These are phyloP conservation scores for Euphrasia confusa DNA, from an alignment of 257 asterid species.

Conservation along the genomic window DNA sequence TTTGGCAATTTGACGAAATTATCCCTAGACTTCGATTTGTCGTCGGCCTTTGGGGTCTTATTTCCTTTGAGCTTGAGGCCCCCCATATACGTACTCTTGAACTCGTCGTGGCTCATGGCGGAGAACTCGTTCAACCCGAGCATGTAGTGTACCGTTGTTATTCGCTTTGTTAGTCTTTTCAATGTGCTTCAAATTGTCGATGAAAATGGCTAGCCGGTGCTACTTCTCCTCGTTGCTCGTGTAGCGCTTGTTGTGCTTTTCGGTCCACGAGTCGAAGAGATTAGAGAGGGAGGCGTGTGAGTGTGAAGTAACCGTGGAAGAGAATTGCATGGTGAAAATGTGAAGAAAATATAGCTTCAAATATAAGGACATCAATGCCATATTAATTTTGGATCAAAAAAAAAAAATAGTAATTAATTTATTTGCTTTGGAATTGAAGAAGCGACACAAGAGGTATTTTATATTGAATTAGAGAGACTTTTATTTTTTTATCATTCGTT, in stretches of 20 bases:
- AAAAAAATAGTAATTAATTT: no score
- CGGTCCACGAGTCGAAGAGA: slow-evolving; percentile 42
- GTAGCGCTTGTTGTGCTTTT: no score
- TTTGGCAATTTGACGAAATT: slow-evolving; percentile 45
- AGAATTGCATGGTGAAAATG: no score
- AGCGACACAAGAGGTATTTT: no score
- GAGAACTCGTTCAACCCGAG: slow-evolving; percentile 62
- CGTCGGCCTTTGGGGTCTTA: slow-evolving; percentile 20
- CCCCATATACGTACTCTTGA: slow-evolving; percentile 52
- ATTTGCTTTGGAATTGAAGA: no score
- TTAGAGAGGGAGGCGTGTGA: slow-evolving; percentile 33
- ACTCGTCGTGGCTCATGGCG: slow-evolving; percentile 59
- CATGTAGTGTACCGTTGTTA: slow-evolving; percentile 39
- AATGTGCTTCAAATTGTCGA: slow-evolving; percentile 55
- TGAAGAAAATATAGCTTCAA: no score
- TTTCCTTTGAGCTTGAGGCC: slow-evolving; percentile 26
- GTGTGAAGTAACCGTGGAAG: no score
- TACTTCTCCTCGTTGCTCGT: no score
- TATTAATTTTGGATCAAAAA: no score
- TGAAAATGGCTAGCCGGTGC: slow-evolving; percentile 40
- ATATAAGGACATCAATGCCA: no score
- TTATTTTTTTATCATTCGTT: no score
- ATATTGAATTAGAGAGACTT: no score
- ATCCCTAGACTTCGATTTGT: slow-evolving; percentile 27
- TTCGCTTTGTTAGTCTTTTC: slow-evolving; percentile 51